Conservation (phyloP, 163 green algal genomes). For the Prototheca wickerhamii region DNA sequence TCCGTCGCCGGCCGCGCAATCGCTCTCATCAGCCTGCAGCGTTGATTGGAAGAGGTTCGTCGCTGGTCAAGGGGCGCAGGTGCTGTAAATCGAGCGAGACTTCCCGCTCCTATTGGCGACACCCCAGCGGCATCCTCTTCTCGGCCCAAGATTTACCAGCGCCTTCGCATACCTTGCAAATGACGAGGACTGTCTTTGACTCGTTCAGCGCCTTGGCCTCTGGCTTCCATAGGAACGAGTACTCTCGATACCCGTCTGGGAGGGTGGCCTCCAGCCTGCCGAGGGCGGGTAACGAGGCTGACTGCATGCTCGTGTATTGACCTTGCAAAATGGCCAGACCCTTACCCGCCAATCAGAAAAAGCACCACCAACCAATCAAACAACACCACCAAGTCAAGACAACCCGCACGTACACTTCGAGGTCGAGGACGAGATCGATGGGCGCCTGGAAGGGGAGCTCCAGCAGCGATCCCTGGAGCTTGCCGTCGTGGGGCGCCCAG, state of each 20-base stretch:
- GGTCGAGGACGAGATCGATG: conserved; percentile 87
- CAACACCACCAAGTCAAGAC: neutral
- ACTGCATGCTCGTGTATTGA: too few relatives aligned
- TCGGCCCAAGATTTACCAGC: too few relatives aligned
- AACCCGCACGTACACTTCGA: conserved; percentile 46
- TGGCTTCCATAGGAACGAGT: conserved; percentile 63
- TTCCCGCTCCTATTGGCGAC: too few relatives aligned
- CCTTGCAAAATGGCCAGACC: too few relatives aligned
- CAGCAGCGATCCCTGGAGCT: conserved; percentile 42
- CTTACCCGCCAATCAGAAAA: too few relatives aligned
- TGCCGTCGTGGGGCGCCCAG: conserved; percentile 78
- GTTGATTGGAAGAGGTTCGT: neutral
- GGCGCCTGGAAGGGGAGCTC: conserved; percentile 79
- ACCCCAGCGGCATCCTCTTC: too few relatives aligned
- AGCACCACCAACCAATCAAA: too few relatives aligned
- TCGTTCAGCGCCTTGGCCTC: conserved; percentile 15
- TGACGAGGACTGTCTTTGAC: conserved; percentile 17
- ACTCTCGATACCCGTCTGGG: conserved; percentile 54
- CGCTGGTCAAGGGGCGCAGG: too few relatives aligned
- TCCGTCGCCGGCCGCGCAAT: conserved; percentile 34
- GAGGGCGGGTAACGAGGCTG: too few relatives aligned
- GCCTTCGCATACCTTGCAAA: conserved; percentile 31
- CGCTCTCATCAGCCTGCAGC: neutral
- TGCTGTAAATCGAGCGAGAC: too few relatives aligned
- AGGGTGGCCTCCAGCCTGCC: conserved; percentile 26